Base-by-base conservation (phyloP, 495 filamentous ascomycete species). In the Penicillium ochrochloron region DNA sequence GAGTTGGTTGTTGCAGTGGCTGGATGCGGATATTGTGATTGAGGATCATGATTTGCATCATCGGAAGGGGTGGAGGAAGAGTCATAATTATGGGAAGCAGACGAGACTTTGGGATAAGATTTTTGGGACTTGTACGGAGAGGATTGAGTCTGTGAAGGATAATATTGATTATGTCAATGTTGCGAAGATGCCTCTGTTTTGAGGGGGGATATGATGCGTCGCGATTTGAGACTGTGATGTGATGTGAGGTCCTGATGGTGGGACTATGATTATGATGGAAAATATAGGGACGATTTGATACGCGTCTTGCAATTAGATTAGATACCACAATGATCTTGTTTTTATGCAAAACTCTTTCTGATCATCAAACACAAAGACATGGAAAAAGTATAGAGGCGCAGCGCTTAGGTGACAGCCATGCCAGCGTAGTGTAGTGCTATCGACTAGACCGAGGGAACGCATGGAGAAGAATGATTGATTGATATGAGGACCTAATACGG, bases 11-110 rank as follows among this genome's bases (percentile, higher is more conserved):
- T 59, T 80, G 57, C 61, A 72, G 59, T 63, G 74, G 52, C 48
- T 78, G 2, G 68, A 74, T 27, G 64, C 69, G 10, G 76, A 80
- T 15, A 78, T 80, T 64, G 76, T 79, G 8, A 76, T 80, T 57
- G 78, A 80, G 62, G 78, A 80, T 27, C 78, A 80, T 66, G 78
- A 80, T 62, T 52, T 80, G 60, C 78, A 80, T 59, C 78, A 80
- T 54, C 75, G 78, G 19, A 79, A 79, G 68, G 78, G 78, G 0
- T 80, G 77, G 76, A 60, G 77, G 23, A 79, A 78, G 74, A 78
- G 75, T 27, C 67, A 80, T 56, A 80, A 80, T 39, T 80, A 80
- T 65, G 78, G 78, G 5, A 80, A 80, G 64, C 78, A 80, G 71
- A 79, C 76, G 0, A 63, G 78, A 9, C 67, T 80, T 23, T 80